Evolutionary conservation across 805 yeast species (phyloP), one percentile per base, ranked within the genome.

Genomic region (Starmera quercuum): DNA sequence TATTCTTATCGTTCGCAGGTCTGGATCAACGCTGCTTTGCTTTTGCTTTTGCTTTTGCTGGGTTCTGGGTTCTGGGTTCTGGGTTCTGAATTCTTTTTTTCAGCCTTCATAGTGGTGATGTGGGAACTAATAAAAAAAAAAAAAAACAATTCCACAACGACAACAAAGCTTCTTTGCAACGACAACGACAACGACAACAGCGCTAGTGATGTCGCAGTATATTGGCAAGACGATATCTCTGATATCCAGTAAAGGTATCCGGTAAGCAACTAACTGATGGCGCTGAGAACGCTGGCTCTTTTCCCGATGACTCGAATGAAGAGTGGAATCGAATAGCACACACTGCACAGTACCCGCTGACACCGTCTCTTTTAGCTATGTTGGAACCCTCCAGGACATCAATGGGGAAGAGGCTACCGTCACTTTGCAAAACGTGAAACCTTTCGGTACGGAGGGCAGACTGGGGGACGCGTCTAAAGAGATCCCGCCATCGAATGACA

Each of bases 361-460:
- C 16, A 10, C 7, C 11, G 14, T 7, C n/a, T 19, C 9, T 18
- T n/a, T 31, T 41, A 78, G 95, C 43, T 90, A 90, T 54, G 92
- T 86, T 37, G 98, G 98, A 21, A 63, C 74, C n/a, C 69, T 90
- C 52, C 86, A 84, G 44, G 79, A 76, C 45, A 85, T 92, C 50
- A 86, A 86, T 56, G 92, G 95, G 20, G 88, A 84, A 38, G 83
- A 82, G 40, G 84, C 95, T 44, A 86, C 96, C 2, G 92, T 90
- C 32, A 79, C 96, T 6, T 69, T 90, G 50, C 71, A 71, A 31
- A 67, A 77, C 35, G 97, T 90, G 31, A 71, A 85, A 40, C 77
- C 86, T 33, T 79, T 79, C 45, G 98, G 97, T 35, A 83, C 97
- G 15, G 97, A 90, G 58, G 96, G 95, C 20, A 74, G 97, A 49